Evolutionary conservation across 176 grass and related monocot genomes (phyloP).

Genomic region (Cenchrus purpureus): DNA sequence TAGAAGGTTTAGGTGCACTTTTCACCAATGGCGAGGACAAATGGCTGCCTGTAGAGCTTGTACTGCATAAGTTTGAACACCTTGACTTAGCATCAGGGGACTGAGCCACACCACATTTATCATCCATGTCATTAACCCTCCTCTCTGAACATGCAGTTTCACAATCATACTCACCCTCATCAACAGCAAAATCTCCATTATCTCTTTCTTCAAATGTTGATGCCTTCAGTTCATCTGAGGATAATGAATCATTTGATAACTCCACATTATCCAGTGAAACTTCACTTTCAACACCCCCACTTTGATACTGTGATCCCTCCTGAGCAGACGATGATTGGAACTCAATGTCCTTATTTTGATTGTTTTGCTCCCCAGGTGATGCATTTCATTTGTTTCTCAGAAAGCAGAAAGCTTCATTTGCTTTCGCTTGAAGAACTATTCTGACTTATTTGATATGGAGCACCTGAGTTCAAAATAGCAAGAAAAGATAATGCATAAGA

Average conservation of each 20-base stretch:
- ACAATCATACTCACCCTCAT: constrained; percentile 44
- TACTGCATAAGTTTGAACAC: constrained; percentile 50
- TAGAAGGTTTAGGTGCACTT: constrained; percentile 55
- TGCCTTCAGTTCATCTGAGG: constrained; percentile 44
- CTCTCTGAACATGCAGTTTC: constrained; percentile 50
- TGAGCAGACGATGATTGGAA: constrained; percentile 45
- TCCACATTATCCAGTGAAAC: constrained; percentile 39
- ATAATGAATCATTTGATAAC: constrained; percentile 38
- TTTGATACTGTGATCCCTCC: constrained; percentile 38
- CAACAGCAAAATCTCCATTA: constrained; percentile 38
- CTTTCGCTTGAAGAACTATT: constrained; percentile 62
- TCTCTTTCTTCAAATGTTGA: constrained; percentile 43
- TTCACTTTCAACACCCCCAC: constrained; percentile 31
- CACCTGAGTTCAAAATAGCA: constrained; percentile 44
- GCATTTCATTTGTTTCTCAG: constrained; percentile 61
- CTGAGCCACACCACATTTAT: constrained; percentile 24
- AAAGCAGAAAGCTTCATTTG: constrained; percentile 90
- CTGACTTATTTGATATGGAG: constrained; percentile 75
- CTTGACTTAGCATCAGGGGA: constrained; percentile 52
- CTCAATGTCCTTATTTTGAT: constrained; percentile 36
- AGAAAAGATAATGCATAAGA: constrained; percentile 1
- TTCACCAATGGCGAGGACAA: constrained; percentile 33
- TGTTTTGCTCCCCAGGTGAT: constrained; percentile 9
- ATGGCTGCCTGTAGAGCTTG: constrained; percentile 44
- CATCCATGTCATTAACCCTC: constrained; percentile 42